Evolutionary conservation across 768 basidiomycete species (phyloP).

Genomic region (Mrakia hoshinonis): DNA sequence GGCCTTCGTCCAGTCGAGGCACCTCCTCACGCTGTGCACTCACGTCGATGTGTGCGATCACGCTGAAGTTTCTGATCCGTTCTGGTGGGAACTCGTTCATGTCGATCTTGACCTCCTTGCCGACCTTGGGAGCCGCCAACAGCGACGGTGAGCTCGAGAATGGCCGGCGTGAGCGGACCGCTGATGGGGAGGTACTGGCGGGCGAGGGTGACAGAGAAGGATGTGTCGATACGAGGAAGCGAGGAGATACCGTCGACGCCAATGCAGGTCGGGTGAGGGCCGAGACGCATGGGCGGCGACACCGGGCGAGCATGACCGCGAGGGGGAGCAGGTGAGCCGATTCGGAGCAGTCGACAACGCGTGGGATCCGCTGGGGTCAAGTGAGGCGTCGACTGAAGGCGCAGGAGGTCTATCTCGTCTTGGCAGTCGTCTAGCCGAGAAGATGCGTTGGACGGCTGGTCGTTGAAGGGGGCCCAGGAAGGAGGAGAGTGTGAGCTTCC

Average conservation of each 20-base stretch:
- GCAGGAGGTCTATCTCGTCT: no score
- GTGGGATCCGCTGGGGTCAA: no score
- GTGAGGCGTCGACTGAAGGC: no score
- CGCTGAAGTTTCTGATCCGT: constrained; percentile 68
- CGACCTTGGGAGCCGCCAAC: not conserved
- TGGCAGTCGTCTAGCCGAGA: no score
- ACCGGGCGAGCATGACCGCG: not conserved
- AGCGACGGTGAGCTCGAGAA: not conserved
- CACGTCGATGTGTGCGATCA: constrained; percentile 88
- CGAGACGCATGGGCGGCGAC: not conserved
- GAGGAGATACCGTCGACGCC: no score
- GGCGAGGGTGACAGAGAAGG: not conserved
- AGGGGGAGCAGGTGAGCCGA: not conserved
- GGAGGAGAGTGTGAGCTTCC: no score
- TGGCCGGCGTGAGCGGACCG: not conserved
- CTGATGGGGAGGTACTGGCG: not conserved
- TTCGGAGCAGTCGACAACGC: no score
- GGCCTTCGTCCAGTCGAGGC: not conserved
- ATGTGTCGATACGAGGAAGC: no score
- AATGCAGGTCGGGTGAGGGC: not conserved
- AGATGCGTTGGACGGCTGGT: no score
- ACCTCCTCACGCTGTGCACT: not conserved
- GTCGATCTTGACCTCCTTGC: constrained; percentile 28
- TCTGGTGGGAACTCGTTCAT: constrained; percentile 42
- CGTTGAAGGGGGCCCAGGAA: no score